phyloP scores from a whole-genome alignment of 768 basidiomycete genomes.

The Cantharellus anzutake region DNA sequence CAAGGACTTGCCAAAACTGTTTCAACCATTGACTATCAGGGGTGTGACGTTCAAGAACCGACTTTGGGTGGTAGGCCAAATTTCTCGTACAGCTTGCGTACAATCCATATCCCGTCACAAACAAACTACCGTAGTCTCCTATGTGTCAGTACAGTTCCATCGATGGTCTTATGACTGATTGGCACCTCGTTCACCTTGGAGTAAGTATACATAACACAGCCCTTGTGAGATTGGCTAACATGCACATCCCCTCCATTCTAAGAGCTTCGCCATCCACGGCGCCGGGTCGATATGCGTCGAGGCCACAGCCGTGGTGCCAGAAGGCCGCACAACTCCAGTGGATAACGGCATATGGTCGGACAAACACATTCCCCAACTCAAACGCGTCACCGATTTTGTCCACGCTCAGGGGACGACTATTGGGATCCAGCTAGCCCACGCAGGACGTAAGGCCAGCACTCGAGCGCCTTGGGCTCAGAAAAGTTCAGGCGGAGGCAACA shows the following conservation, averaged over 20 bases:
- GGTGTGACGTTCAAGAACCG: slow-evolving; percentile 54
- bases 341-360: slow-evolving; percentile 65
- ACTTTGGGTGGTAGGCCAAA: slow-evolving; percentile 36
- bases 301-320: slow-evolving; percentile 41
- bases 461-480: slow-evolving; percentile 45
- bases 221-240: neutral
- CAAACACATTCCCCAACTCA: slow-evolving; percentile 48
- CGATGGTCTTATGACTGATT: slow-evolving; percentile 59
- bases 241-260: neutral
- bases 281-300: slow-evolving; percentile 53
- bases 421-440: slow-evolving; percentile 67
- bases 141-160: slow-evolving; percentile 74
- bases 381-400: slow-evolving; percentile 52
- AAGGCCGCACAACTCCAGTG: slow-evolving; percentile 54
- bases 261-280: slow-evolving; percentile 52
- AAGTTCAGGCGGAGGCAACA: slow-evolving; percentile 7
- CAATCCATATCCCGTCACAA: neutral
- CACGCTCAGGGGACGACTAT: slow-evolving; percentile 52
- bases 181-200: slow-evolving; percentile 67
- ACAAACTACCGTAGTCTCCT: slow-evolving; percentile 28
- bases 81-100: neutral
- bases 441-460: slow-evolving; percentile 50
- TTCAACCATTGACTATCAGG: slow-evolving; percentile 43
- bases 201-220: slow-evolving; percentile 15
- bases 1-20: slow-evolving; percentile 34